A percentile compares a stretch with the other conserved stretches of the same genome.
These are phyloP conservation scores for Mercurialis annua DNA, from an alignment of 345 rosid species.

Conservation along the genomic window DNA sequence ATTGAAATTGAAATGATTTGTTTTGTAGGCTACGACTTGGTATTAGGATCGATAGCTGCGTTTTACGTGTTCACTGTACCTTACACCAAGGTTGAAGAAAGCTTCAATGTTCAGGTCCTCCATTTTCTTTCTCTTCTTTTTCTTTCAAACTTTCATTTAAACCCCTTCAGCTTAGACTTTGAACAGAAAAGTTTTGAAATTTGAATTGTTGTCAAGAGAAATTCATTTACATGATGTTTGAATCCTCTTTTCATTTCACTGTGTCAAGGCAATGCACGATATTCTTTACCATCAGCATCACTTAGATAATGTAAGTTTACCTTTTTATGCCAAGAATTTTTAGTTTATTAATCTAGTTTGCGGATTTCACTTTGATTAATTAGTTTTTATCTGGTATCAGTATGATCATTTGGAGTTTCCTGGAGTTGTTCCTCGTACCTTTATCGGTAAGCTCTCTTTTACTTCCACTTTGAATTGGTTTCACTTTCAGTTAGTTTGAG, in stretches of 20 bases:
- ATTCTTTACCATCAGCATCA: constrained; percentile 69
- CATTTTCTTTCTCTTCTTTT: background rate
- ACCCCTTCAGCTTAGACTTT: background rate
- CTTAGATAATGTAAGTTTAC: constrained; percentile 59
- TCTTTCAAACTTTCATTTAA: background rate
- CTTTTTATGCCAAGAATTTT: background rate
- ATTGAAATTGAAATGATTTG: background rate
- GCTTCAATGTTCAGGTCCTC: constrained; percentile 85
- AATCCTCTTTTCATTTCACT: background rate
- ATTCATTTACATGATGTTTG: background rate
- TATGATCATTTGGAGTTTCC: constrained; percentile 98
- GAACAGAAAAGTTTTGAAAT: background rate
- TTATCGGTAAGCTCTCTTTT: constrained; percentile 47
- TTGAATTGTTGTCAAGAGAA: no score
- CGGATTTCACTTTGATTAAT: background rate
- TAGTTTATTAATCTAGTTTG: background rate
- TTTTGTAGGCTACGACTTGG: constrained; percentile 66
- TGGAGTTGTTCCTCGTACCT: constrained; percentile 98
- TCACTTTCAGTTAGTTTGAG: background rate
- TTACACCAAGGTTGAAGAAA: constrained; percentile 95
- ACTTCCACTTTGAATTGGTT: no score
- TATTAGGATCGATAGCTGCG: constrained; percentile 75
- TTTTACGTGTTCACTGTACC: constrained; percentile 70
- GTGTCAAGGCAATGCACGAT: constrained; percentile 82
- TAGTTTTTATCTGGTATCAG: constrained; percentile 32